These are phyloP conservation scores for Thecaphora thlaspeos DNA, from an alignment of 1,284 basidiomycete species.

Conservation along the genomic window DNA sequence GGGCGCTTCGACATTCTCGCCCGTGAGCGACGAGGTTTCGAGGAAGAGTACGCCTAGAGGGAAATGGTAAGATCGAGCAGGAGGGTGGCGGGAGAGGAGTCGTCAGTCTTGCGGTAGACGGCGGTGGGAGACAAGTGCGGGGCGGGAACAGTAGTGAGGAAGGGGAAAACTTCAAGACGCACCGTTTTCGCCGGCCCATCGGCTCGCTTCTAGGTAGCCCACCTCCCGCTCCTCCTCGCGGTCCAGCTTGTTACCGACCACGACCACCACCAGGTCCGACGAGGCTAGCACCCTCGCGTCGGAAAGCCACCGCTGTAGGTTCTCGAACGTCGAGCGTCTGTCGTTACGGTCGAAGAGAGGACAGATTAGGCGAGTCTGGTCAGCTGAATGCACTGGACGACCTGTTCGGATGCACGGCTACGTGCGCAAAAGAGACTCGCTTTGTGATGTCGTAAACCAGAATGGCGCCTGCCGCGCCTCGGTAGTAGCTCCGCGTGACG, in stretches of 20 bases:
- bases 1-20: slow-evolving; percentile 89
- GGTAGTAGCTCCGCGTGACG: slow-evolving; percentile 95
- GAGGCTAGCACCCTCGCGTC: slow-evolving; percentile 85
- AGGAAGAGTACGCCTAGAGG: slow-evolving; percentile 68
- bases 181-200: slow-evolving; percentile 94
- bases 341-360: too few species aligned
- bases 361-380: not conserved
- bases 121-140: too few species aligned
- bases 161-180: slow-evolving; percentile 25
- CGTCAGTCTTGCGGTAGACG: too few species aligned
- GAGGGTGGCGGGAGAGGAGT: too few species aligned
- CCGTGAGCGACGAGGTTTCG: slow-evolving; percentile 86
- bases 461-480: slow-evolving; percentile 73
- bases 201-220: slow-evolving; percentile 86
- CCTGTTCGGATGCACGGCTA: too few species aligned
- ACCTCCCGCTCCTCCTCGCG: slow-evolving; percentile 85
- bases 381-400: not conserved
- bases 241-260: slow-evolving; percentile 95
- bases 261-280: slow-evolving; percentile 80
- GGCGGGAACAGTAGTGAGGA: too few species aligned
- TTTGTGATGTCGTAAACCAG: slow-evolving; percentile 95
- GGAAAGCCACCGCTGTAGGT: slow-evolving; percentile 80
- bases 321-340: slow-evolving; percentile 67
- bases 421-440: too few species aligned
- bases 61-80: not conserved